These are phyloP conservation scores for Pharnaceum exiguum DNA, from an alignment of 148 eudicot genomes.

Conservation along the genomic window DNA sequence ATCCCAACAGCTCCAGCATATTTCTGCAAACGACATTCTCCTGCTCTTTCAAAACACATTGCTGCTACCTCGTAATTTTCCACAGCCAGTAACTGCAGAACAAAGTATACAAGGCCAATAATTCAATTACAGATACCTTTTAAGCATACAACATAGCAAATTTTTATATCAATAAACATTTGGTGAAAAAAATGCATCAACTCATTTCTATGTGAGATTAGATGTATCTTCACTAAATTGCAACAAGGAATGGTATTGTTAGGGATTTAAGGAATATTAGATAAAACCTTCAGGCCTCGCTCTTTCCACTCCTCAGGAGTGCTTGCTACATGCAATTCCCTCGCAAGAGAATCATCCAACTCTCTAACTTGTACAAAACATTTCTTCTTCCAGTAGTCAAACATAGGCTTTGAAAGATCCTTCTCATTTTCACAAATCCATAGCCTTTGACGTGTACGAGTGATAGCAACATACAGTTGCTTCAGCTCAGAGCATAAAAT, in stretches of 20 bases:
- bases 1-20: slow-evolving; percentile 64
- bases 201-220: no score
- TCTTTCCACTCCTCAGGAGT: slow-evolving; percentile 72
- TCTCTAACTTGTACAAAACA: slow-evolving; percentile 55
- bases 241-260: slow-evolving; percentile 11
- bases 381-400: slow-evolving; percentile 68
- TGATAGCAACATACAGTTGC: slow-evolving; percentile 77
- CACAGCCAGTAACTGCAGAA: slow-evolving; percentile 51
- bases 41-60: slow-evolving; percentile 82
- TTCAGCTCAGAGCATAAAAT: slow-evolving; percentile 71
- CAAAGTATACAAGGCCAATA: not conserved
- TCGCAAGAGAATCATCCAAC: slow-evolving; percentile 64
- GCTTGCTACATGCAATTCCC: slow-evolving; percentile 75
- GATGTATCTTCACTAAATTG: no score
- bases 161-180: no score
- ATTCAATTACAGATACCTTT: no score
- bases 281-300: slow-evolving; percentile 57
- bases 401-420: slow-evolving; percentile 60
- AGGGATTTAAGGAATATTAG: not conserved
- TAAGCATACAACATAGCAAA: no score
- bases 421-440: slow-evolving; percentile 75
- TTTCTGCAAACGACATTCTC: slow-evolving; percentile 53
- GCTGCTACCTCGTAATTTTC: slow-evolving; percentile 72
- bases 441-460: slow-evolving; percentile 78
- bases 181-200: no score